Percentiles rank a stretch among this genome's conserved stretches.
These are phyloP conservation scores for Triticum timopheevii DNA, from an alignment of 176 grass and related monocot genomes.

Conservation along the genomic window DNA sequence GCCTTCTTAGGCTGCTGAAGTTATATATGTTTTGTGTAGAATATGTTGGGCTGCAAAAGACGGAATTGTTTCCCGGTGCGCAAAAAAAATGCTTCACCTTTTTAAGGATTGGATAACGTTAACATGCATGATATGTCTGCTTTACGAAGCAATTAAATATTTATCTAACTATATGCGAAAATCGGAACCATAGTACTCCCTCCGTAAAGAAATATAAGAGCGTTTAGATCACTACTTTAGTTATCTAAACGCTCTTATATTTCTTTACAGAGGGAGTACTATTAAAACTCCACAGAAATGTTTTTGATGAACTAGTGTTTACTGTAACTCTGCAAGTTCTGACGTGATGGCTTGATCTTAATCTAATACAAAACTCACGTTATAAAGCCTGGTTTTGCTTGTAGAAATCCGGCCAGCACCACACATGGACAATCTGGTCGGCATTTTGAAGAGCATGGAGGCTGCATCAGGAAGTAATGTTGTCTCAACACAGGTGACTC, in stretches of 20 bases:
- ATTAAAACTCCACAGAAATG: not conserved
- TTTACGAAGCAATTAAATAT: not conserved
- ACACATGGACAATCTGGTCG: conserved; percentile 88
- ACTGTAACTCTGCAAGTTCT: not conserved
- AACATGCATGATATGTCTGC: not conserved
- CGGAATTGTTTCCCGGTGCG: not conserved
- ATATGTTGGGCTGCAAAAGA: not conserved
- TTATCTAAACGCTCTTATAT: too few species aligned
- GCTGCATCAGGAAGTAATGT: conserved; percentile 51
- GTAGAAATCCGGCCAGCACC: conserved; percentile 72
- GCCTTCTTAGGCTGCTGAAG: not conserved
- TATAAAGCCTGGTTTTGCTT: conserved; percentile 23
- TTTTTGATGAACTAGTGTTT: not conserved
- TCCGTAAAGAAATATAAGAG: too few species aligned
- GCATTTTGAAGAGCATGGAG: conserved; percentile 89
- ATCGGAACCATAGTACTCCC: not conserved
- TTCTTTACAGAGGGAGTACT: too few species aligned
- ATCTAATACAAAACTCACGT: not conserved
- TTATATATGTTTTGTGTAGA: not conserved
- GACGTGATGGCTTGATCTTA: not conserved
- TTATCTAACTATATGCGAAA: not conserved
- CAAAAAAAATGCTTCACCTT: not conserved
- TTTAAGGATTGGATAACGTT: not conserved
- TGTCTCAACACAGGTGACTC: conserved; percentile 54
- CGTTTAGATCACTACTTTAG: too few species aligned